Conservation (phyloP, 1,284 basidiomycete genomes). For the Schizophyllum commune region DNA sequence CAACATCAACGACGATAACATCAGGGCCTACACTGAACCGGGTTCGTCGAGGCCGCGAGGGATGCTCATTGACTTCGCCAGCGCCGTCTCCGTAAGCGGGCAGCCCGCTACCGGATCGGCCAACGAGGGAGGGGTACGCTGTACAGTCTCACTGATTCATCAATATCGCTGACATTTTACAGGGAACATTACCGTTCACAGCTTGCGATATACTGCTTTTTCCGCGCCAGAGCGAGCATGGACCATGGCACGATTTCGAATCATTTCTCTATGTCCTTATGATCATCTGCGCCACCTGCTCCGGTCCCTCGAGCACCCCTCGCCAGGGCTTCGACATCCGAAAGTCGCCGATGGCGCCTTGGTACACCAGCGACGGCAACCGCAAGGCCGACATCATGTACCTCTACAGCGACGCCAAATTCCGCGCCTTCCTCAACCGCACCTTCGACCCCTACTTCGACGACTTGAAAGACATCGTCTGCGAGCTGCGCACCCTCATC, state of each 20-base stretch:
- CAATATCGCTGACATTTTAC: background rate
- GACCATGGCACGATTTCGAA: conserved; percentile 5
- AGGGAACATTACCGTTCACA: conserved; percentile 8
- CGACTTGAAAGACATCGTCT: background rate
- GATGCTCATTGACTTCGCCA: background rate
- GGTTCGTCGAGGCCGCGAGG: background rate
- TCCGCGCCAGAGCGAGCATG: background rate
- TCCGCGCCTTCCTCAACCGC: background rate
- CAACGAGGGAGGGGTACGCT: background rate
- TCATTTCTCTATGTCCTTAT: conserved; percentile 7
- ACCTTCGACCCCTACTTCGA: conserved; percentile 4
- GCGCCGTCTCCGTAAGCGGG: no score
- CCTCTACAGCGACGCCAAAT: background rate
- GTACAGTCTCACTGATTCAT: background rate
- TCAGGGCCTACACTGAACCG: background rate
- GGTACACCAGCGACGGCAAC: background rate
- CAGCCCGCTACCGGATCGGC: no score
- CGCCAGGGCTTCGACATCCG: conserved; percentile 3
- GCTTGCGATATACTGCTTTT: background rate
- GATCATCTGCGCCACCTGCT: conserved; percentile 3
- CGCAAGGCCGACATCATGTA: background rate
- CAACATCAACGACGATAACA: background rate
- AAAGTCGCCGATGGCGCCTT: background rate
- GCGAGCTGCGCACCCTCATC: background rate
- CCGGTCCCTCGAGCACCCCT: conserved; percentile 1